phyloP scores from a whole-genome alignment of 148 eudicot genomes.

The Nepenthes mirabilis region DNA sequence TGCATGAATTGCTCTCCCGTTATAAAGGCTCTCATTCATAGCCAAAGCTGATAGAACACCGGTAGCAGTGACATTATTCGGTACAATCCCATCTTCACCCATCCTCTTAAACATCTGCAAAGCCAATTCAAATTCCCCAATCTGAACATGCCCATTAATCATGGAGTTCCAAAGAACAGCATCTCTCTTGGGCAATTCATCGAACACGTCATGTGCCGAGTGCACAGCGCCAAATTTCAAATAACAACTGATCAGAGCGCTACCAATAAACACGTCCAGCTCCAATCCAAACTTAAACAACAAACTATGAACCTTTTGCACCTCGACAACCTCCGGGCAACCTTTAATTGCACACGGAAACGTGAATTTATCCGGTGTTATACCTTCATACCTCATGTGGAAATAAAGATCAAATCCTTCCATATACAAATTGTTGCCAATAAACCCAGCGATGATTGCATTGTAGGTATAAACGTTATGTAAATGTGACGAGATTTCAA shows the following conservation, averaged over 20 bases:
- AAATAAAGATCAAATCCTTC: constrained; percentile 26
- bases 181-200: constrained; percentile 36
- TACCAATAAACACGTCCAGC: constrained; percentile 38
- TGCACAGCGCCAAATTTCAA: constrained; percentile 27
- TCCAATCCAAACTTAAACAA: constrained; percentile 51
- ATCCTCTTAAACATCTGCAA: constrained; percentile 32
- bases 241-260: constrained; percentile 48
- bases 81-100: constrained; percentile 21
- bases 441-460: constrained; percentile 46
- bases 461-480: constrained; percentile 43
- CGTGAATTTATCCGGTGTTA: constrained; percentile 46
- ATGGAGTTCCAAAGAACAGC: constrained; percentile 65
- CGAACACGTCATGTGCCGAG: constrained; percentile 38
- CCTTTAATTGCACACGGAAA: constrained; percentile 61
- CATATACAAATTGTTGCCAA: constrained; percentile 19
- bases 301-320: constrained; percentile 48
- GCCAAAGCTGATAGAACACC: constrained; percentile 50
- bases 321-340: constrained; percentile 24
- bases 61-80: constrained; percentile 37
- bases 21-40: constrained; percentile 27
- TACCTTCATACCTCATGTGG: constrained; percentile 30
- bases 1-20: constrained; percentile 44
- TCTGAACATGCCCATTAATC: constrained; percentile 58
- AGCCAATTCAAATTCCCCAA: constrained; percentile 38
- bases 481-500: constrained; percentile 11